Percentiles rank a stretch among this genome's conserved stretches.
phyloP scores from a whole-genome alignment of 306 rosid genomes.

The Dalbergia oliveri region DNA sequence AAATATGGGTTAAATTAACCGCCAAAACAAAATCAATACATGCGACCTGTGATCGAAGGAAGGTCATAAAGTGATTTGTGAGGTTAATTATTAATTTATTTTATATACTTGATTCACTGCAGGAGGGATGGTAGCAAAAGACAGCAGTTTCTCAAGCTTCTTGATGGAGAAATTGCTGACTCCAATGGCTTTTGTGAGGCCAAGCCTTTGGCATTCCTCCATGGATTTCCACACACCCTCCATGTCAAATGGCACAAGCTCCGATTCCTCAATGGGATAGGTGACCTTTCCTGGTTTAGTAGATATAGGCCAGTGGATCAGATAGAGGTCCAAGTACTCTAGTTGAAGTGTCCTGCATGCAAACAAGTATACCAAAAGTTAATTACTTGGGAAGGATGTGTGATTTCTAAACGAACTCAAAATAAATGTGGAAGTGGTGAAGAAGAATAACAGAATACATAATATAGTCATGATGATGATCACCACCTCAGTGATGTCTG shows the following conservation, averaged over 20 bases:
- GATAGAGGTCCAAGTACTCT: constrained; percentile 50
- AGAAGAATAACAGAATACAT: no score
- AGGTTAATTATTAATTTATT: no score
- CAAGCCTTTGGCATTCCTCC: constrained; percentile 77
- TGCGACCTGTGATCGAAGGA: no score
- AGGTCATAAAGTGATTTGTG: no score
- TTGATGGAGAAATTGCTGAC: constrained; percentile 81
- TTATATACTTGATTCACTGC: constrained; percentile 69
- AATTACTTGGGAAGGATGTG: no score
- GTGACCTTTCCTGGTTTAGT: constrained; percentile 55
- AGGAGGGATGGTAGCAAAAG: constrained; percentile 74
- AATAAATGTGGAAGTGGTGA: no score
- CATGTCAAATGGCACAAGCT: constrained; percentile 59
- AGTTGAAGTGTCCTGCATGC: constrained; percentile 51
- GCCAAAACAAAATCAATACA: no score
- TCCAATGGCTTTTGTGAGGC: constrained; percentile 88
- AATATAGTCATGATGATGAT: no score
- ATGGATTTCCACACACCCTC: constrained; percentile 76
- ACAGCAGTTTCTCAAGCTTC: constrained; percentile 67
- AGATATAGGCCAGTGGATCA: constrained; percentile 59
- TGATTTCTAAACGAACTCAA: no score
- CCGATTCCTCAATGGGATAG: constrained; percentile 57
- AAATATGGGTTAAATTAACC: no score
- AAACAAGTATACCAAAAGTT: no score
- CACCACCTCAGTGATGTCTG: no score